Base-by-base conservation (phyloP, 1,284 basidiomycete species). In the Irpex sp. region DNA sequence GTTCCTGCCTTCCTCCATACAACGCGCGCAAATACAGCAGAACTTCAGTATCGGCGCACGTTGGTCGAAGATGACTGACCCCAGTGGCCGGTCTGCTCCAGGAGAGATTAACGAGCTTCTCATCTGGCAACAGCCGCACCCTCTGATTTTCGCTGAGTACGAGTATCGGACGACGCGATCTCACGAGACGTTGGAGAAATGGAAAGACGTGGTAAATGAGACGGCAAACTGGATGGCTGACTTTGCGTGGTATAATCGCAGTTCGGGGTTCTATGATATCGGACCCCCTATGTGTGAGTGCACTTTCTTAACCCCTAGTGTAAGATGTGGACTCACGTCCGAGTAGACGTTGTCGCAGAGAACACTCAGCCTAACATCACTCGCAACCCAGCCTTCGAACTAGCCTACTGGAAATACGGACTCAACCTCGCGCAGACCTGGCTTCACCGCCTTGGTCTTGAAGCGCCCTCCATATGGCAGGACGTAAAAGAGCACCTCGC, bases 41-140 rank as follows among this genome's bases (percentile, higher is more conserved):
- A 79, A 79, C 60, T 86, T 78, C 74, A 62, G 74, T 5, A 69
- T 76, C 1, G 85, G 85, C 17, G 85, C 85, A 17, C 79, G 85
- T 19, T 86, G 84, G 84, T 80, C 82, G 2, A 86, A 87, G 69
- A 86, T 86, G 85, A 85, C 83, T 5, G 84, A 86, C 66, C 84
- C 85, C 0, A 76, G 79, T 0, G 85, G 85, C 0, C 80, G 84
- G 15, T 83, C 82, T 5, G 76, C 83, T 0, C 84, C 84, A 0
- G 85, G 85, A 1, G 76, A 85, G 67, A 86, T 87, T 66, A 87
- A 87, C 75, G 83, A 86, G 67, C 77, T 87, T 6, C 76, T 86
- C 37, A 83, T 87, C 64, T 87, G 85, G 84, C 80, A 86, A 67
- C 85, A 86, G 68, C 79, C 81, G 0, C 85, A 86, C 68, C 83